phyloP scores from a whole-genome alignment of 1,139 yeast genomes.

The Candida pseudoviswanathii region DNA sequence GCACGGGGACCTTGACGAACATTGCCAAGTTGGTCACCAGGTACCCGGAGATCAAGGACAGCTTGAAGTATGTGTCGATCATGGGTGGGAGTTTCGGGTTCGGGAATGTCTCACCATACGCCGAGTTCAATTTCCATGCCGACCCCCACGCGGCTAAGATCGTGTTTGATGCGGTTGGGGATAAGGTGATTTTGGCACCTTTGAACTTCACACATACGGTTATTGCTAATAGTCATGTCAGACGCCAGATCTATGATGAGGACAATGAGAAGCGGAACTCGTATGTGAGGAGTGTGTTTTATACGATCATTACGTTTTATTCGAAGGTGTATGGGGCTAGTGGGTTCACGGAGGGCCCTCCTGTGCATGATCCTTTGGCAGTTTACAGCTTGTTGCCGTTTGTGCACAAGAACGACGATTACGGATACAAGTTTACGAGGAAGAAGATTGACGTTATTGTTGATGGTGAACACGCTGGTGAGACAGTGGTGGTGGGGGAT shows the following conservation, averaged over 20 bases:
- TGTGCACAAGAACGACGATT: slow-evolving; percentile 33
- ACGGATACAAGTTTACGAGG: slow-evolving; percentile 33
- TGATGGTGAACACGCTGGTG: slow-evolving; percentile 37
- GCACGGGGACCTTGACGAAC: slow-evolving; percentile 78
- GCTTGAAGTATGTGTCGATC: slow-evolving; percentile 55
- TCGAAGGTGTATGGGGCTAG: slow-evolving; percentile 48
- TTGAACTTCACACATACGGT: slow-evolving; percentile 74
- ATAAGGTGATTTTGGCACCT: slow-evolving; percentile 61
- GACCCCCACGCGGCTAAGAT: slow-evolving; percentile 79
- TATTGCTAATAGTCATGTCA: slow-evolving; percentile 53
- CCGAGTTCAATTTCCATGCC: slow-evolving; percentile 79
- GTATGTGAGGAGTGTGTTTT: slow-evolving; percentile 52
- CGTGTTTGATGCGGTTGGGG: slow-evolving; percentile 44
- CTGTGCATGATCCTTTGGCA: slow-evolving; percentile 83
- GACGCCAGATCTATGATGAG: slow-evolving; percentile 29
- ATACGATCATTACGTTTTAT: slow-evolving; percentile 60
- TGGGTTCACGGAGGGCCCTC: slow-evolving; percentile 62
- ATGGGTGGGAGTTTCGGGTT: slow-evolving; percentile 77
- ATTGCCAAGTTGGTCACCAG: slow-evolving; percentile 52
- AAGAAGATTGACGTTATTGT: slow-evolving; percentile 27
- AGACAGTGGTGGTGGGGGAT: slow-evolving; percentile 29
- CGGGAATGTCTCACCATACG: slow-evolving; percentile 50
- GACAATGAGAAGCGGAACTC: slow-evolving; percentile 24
- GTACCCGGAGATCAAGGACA: slow-evolving; percentile 52
- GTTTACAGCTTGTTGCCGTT: slow-evolving; percentile 57